A percentile compares a stretch with the other conserved stretches of the same genome.
Conservation (phyloP, 495 filamentous ascomycete genomes). For the Massariosphaeria phaeospora region DNA sequence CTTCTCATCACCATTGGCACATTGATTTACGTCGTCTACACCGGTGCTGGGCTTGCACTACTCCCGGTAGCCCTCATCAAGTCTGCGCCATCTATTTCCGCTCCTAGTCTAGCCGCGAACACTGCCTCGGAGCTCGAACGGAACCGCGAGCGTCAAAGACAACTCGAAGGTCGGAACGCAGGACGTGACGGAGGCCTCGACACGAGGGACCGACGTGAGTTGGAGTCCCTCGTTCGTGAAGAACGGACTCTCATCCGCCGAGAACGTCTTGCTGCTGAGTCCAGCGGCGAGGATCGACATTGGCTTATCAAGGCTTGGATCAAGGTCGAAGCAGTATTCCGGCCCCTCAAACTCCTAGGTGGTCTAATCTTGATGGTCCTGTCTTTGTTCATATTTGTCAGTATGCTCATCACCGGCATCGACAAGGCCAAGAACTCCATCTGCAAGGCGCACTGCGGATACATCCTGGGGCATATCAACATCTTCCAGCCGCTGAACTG, state of each 20-base stretch:
- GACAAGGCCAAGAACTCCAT: conserved; percentile 94
- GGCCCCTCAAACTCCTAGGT: conserved; percentile 80
- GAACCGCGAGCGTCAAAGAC: conserved; percentile 86
- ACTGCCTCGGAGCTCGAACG: conserved; percentile 72
- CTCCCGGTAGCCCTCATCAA: conserved; percentile 88
- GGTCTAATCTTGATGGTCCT: conserved; percentile 72
- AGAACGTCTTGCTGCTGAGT: conserved; percentile 78
- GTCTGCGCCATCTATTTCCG: conserved; percentile 75
- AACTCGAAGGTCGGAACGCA: conserved; percentile 79
- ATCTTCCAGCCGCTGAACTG: conserved; percentile 94
- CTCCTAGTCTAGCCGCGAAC: conserved; percentile 65
- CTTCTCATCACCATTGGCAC: conserved; percentile 81
- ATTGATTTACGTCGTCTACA: conserved; percentile 80
- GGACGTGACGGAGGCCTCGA: conserved; percentile 70
- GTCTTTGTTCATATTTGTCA: conserved; percentile 70
- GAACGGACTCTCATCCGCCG: conserved; percentile 88
- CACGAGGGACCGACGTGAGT: conserved; percentile 77
- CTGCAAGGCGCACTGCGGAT: conserved; percentile 87
- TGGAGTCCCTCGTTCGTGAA: conserved; percentile 81
- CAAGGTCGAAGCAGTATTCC: conserved; percentile 69
- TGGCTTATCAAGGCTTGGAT: conserved; percentile 66
- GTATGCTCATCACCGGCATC: conserved; percentile 91
- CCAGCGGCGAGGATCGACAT: conserved; percentile 64
- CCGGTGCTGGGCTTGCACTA: conserved; percentile 80
- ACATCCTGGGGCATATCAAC: conserved; percentile 84